Conservation (phyloP, 2,329 filamentous ascomycete species). For the Tolypocladium tropicale region DNA sequence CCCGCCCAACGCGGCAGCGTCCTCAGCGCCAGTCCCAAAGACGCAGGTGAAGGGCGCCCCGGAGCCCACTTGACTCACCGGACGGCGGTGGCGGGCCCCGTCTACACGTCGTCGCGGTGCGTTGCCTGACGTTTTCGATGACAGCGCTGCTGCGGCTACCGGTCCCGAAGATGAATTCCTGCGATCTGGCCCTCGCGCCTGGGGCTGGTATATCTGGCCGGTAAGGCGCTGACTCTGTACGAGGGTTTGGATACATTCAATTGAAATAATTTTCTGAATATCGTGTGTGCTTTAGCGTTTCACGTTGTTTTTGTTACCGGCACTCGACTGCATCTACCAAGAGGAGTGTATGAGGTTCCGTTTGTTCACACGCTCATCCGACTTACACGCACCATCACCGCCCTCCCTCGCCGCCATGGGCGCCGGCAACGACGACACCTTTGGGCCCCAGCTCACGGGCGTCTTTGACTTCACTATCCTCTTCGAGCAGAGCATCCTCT, state of each 20-base stretch:
- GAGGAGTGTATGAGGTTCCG: not conserved
- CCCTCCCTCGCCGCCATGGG: not conserved
- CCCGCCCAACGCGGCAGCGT: not conserved
- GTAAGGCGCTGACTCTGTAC: not conserved
- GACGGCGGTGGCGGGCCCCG: not conserved
- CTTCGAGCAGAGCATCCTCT: not conserved
- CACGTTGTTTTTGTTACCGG: not conserved
- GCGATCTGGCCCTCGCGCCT: not conserved
- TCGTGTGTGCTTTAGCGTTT: not conserved
- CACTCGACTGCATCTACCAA: not conserved
- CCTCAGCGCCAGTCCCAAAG: not conserved
- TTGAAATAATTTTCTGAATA: not conserved
- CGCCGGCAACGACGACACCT: not conserved
- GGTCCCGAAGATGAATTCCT: not conserved
- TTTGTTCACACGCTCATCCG: not conserved
- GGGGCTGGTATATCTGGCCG: not conserved
- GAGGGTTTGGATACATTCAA: not conserved
- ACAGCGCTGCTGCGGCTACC: not conserved
- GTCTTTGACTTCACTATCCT: not conserved
- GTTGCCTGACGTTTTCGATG: not conserved
- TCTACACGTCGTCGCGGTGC: not conserved
- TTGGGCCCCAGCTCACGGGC: not conserved
- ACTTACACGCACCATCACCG: not conserved
- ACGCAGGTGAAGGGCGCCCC: not conserved
- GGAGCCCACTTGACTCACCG: not conserved